A percentile compares a stretch with the other conserved stretches of the same genome.
These are phyloP conservation scores for Miscanthus sacchariflorus DNA, from an alignment of 202 grass and related monocot genomes.

Conservation along the genomic window DNA sequence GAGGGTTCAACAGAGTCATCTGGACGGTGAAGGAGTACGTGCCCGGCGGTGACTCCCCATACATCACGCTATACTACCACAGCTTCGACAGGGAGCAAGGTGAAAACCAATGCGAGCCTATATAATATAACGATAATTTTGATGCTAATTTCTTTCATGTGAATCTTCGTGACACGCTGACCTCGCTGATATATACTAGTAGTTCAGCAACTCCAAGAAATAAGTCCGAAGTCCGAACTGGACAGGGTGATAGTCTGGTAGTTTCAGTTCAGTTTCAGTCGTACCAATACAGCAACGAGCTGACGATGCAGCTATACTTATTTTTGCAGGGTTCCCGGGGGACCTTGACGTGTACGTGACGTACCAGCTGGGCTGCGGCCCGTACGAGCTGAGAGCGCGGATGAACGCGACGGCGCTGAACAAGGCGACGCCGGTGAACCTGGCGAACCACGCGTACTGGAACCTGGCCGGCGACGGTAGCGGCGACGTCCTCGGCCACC, in stretches of 20 bases:
- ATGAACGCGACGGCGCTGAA: constrained; percentile 65
- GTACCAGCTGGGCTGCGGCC: constrained; percentile 51
- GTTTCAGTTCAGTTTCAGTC: too few species aligned
- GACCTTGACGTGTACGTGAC: constrained; percentile 65
- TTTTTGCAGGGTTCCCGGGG: constrained; percentile 57
- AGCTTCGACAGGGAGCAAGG: constrained; percentile 72
- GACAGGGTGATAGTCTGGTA: too few species aligned
- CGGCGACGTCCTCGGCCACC: constrained; percentile 51
- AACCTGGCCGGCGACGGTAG: constrained; percentile 57
- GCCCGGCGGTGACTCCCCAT: constrained; percentile 49
- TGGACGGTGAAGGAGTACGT: constrained; percentile 73
- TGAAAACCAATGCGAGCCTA: not conserved
- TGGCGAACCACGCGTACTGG: constrained; percentile 67
- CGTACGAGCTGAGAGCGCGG: constrained; percentile 50
- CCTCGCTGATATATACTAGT: too few species aligned
- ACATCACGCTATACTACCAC: constrained; percentile 61
- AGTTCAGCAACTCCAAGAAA: too few species aligned
- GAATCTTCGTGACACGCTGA: too few species aligned
- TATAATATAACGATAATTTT: too few species aligned
- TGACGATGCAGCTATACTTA: too few species aligned
- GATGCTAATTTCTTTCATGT: too few species aligned
- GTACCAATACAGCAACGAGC: too few species aligned
- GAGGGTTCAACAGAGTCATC: constrained; percentile 55
- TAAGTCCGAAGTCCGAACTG: too few species aligned
- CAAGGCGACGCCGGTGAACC: constrained; percentile 83